phyloP scores from a whole-genome alignment of 371 early-diverging fungal species.

The Funneliformis caledonium region DNA sequence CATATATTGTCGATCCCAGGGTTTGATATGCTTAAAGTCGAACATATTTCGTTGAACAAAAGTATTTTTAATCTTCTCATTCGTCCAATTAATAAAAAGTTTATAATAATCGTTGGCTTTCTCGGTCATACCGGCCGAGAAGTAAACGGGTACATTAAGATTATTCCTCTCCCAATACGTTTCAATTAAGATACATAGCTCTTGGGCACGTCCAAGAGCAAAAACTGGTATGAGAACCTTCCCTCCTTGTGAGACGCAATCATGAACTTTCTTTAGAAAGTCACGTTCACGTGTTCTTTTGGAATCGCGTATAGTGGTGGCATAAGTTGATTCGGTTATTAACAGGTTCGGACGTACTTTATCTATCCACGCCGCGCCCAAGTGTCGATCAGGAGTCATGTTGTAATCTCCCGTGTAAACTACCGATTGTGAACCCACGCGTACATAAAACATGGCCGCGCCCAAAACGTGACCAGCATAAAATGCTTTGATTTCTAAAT shows the following conservation, averaged over 20 bases:
- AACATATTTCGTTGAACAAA: constrained; percentile 90
- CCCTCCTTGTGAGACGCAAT: constrained; percentile 86
- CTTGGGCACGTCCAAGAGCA: constrained; percentile 96
- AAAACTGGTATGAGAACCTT: constrained; percentile 96
- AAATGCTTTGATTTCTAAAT: constrained; percentile 88
- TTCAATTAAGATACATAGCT: constrained; percentile 93
- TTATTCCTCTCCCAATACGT: constrained; percentile 95
- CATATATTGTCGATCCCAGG: constrained; percentile 73
- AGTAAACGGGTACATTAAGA: constrained; percentile 88
- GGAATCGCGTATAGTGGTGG: constrained; percentile 93
- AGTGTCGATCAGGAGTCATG: constrained; percentile 95
- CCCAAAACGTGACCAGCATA: constrained; percentile 99
- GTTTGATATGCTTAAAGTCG: constrained; percentile 92
- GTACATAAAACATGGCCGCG: constrained; percentile 95
- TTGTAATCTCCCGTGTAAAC: constrained; percentile 99
- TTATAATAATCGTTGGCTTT: constrained; percentile 95
- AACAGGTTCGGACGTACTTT: constrained; percentile 86
- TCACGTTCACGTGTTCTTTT: constrained; percentile 91
- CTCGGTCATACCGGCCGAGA: constrained; percentile 92
- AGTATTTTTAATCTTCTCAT: constrained; percentile 88
- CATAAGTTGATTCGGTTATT: constrained; percentile 97
- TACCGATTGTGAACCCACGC: constrained; percentile 78
- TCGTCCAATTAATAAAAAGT: constrained; percentile 95
- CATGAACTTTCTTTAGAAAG: constrained; percentile 89
- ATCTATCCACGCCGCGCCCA: constrained; percentile 95